These are phyloP conservation scores for Bruguiera sexangula DNA, from an alignment of 345 rosid species.

Conservation along the genomic window DNA sequence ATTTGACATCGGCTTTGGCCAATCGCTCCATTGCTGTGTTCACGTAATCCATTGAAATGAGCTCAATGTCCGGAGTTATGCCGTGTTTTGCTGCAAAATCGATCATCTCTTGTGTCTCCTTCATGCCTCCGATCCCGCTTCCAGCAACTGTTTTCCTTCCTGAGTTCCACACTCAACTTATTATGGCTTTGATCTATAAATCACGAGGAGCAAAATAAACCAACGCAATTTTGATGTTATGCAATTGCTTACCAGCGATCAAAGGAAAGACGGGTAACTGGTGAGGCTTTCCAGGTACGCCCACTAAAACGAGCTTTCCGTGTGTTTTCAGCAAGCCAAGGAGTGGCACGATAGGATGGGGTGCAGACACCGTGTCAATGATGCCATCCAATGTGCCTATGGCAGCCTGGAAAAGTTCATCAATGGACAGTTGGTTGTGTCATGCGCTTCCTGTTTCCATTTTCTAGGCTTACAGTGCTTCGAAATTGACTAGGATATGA, in stretches of 20 bases:
- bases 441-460: no score
- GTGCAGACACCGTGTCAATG: conserved; percentile 55
- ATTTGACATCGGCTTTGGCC: conserved; percentile 44
- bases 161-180: background rate
- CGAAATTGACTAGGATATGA: no score
- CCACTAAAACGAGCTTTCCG: conserved; percentile 50
- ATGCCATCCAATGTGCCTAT: conserved; percentile 48
- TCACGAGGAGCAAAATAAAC: no score
- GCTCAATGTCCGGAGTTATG: conserved; percentile 50
- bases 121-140: conserved; percentile 52
- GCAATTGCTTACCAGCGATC: conserved; percentile 24
- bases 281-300: conserved; percentile 46
- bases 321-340: conserved; percentile 42
- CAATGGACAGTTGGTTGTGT: no score
- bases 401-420: background rate
- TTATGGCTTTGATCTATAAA: no score
- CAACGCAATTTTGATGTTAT: no score
- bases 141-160: conserved; percentile 45
- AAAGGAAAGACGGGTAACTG: conserved; percentile 43
- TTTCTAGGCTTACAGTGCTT: no score
- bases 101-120: conserved; percentile 60
- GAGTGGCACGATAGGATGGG: conserved; percentile 46
- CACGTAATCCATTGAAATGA: conserved; percentile 35
- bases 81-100: conserved; percentile 52
- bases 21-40: conserved; percentile 4